These are phyloP conservation scores for Dictyostelium brefeldianum DNA, from an alignment of 78 protist species.

Conservation along the genomic window DNA sequence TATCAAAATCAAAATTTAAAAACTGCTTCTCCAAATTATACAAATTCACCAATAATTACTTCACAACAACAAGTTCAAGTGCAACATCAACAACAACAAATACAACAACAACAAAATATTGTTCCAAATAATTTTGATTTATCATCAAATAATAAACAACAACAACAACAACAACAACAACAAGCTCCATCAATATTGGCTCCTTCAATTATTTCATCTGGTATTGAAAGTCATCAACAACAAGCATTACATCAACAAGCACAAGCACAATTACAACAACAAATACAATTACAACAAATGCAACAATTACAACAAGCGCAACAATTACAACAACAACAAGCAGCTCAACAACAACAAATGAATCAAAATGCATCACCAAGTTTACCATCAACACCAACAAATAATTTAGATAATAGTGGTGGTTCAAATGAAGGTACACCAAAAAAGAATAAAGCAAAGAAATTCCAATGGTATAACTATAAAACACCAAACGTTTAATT, in stretches of 20 bases:
- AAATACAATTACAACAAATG: not conserved
- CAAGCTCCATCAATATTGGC: not conserved
- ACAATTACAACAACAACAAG: not conserved
- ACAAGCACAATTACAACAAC: not conserved
- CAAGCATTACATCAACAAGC: conserved; percentile 11
- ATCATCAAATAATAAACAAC: not conserved
- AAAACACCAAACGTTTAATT: conserved; percentile 21
- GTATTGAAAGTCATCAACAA: conserved; percentile 1
- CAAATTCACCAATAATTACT: not conserved
- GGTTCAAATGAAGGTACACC: not conserved
- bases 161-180: not conserved
- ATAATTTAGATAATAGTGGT: not conserved
- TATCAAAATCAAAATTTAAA: conserved; percentile 21
- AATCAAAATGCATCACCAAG: conserved; percentile 3
- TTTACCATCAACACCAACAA: conserved; percentile 9
- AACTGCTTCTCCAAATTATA: conserved; percentile 13
- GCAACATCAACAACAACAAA: not conserved
- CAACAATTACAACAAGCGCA: conserved; percentile 16
- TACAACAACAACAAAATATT: not conserved
- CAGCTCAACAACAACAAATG: conserved; percentile 33
- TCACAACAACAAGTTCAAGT: not conserved
- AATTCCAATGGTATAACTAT: conserved; percentile 66
- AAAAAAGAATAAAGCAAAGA: conserved; percentile 46
- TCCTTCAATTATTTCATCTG: not conserved
- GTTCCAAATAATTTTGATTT: not conserved